Evolutionary conservation across 352 stramenopile species (phyloP), one percentile per base, ranked within the genome.

Genomic region (Pythium periplocum): DNA sequence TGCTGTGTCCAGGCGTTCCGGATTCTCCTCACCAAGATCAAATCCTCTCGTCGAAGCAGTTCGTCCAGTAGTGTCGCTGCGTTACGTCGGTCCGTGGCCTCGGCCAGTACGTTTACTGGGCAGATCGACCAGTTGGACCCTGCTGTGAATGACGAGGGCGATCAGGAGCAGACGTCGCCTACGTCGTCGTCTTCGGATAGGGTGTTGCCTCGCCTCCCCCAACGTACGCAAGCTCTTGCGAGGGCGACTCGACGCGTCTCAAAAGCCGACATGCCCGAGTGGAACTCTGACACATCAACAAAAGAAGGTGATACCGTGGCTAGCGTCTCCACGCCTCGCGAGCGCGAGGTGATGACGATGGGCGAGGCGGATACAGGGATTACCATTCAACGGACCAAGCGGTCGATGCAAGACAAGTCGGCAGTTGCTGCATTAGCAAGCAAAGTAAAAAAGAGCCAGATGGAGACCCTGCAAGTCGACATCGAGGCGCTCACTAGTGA

Each of bases 1-100:
- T 87, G 77, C 48, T 85, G 72, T 31, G 59, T 57, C 0, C 72
- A 85, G 48, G 73, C 77, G 26, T 80, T 84, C 47, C 71, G 74
- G 2, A 48, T 87, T 17, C 53, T 87, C 40, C 59, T 87, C 7
- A 87, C 77, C 2, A 61, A 67, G 11, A 80, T 85, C 57, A 87
- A 87, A 53, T 87, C 76, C 12, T 72, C 67, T 2, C 52, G 60
- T 12, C 61, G 45, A 39, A 6, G 4, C 37, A 32, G 7, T n/a
- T 45, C 37, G 6, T 48, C 48, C 17, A 60, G 62, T 9, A 46
- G 41, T 6, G 50, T 53, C 43, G 58, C 33, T 2, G 7, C 12
- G 49, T 33, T 46, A 2, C 31, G 12, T 31, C 10, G 40, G 46
- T 38, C 8, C 31, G 31, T 38, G 40, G 17, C 6, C 26, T 32